Evolutionary conservation across 176 grass and related monocot genomes (phyloP).

Genomic region (Stipa capillata): DNA sequence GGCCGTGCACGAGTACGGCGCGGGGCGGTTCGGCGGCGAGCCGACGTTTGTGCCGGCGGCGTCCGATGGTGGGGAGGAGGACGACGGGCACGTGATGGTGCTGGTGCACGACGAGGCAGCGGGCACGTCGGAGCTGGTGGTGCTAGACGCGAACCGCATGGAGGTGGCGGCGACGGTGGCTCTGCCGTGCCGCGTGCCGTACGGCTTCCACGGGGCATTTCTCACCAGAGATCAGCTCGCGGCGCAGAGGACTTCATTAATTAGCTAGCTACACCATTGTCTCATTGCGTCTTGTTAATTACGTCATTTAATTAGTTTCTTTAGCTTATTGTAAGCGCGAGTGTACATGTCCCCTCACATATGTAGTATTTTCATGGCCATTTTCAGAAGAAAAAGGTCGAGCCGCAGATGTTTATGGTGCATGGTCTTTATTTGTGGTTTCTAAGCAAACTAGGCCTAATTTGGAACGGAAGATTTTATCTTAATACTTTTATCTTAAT

Average conservation of each 20-base stretch:
- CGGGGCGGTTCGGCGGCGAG: slow-evolving; percentile 28
- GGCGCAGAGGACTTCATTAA: background rate
- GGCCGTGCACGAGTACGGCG: slow-evolving; percentile 27
- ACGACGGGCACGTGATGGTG: slow-evolving; percentile 38
- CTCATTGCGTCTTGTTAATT: too few species aligned
- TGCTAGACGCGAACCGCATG: slow-evolving; percentile 36
- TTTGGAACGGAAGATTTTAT: too few species aligned
- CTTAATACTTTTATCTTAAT: too few species aligned
- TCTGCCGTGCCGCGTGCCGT: slow-evolving; percentile 44
- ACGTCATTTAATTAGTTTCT: too few species aligned
- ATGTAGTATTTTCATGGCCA: too few species aligned
- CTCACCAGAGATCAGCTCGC: slow-evolving; percentile 20
- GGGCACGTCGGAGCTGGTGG: slow-evolving; percentile 23
- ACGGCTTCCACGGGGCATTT: slow-evolving; percentile 52
- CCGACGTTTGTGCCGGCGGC: slow-evolving; percentile 24
- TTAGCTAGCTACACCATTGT: too few species aligned
- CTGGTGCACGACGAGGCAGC: slow-evolving; percentile 34
- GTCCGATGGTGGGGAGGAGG: background rate
- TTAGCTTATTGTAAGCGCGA: too few species aligned
- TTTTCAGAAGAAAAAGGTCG: too few species aligned
- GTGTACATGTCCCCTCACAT: too few species aligned
- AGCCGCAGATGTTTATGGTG: too few species aligned
- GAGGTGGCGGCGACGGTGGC: slow-evolving; percentile 26
- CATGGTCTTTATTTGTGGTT: too few species aligned
- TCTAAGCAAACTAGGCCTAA: too few species aligned